Evolutionary conservation across 106 monocot species (phyloP).

Genomic region (Dioscorea dumetorum): DNA sequence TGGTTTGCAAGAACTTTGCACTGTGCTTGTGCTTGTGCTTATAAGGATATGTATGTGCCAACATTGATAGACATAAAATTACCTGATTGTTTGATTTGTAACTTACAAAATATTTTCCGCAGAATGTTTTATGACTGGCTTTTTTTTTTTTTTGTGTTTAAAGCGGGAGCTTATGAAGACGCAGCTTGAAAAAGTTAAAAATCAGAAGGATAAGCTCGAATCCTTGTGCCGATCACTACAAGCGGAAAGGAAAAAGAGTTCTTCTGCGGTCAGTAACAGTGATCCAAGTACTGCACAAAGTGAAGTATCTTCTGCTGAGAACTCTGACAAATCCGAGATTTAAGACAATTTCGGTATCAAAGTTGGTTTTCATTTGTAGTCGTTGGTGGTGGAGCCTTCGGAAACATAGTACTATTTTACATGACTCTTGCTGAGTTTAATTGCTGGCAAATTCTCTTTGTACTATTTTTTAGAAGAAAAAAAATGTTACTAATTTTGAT

Average conservation of each 20-base stretch:
- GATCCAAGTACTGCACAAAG: constrained; percentile 16
- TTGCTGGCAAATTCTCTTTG: too few species aligned
- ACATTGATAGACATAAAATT: too few species aligned
- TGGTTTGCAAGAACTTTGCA: too few species aligned
- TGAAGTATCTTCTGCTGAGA: not conserved
- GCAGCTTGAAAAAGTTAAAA: constrained; percentile 69
- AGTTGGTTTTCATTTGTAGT: not conserved
- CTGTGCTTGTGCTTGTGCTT: too few species aligned
- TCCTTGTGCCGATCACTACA: constrained; percentile 84
- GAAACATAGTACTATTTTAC: too few species aligned
- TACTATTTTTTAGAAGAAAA: too few species aligned
- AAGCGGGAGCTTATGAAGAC: constrained; percentile 85
- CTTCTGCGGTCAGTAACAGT: not conserved
- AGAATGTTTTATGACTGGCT: not conserved
- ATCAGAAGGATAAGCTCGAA: constrained; percentile 92
- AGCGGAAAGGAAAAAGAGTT: constrained; percentile 70
- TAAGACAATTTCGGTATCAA: not conserved
- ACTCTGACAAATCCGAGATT: not conserved
- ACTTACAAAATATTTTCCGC: too few species aligned
- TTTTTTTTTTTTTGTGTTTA: constrained; percentile 1
- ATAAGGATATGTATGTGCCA: too few species aligned
- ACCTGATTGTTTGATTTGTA: too few species aligned
- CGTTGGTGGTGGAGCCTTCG: too few species aligned
- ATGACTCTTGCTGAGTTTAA: too few species aligned
- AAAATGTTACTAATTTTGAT: too few species aligned